These are phyloP conservation scores for Millerago galiae DNA, from an alignment of 805 yeast species.

Conservation along the genomic window DNA sequence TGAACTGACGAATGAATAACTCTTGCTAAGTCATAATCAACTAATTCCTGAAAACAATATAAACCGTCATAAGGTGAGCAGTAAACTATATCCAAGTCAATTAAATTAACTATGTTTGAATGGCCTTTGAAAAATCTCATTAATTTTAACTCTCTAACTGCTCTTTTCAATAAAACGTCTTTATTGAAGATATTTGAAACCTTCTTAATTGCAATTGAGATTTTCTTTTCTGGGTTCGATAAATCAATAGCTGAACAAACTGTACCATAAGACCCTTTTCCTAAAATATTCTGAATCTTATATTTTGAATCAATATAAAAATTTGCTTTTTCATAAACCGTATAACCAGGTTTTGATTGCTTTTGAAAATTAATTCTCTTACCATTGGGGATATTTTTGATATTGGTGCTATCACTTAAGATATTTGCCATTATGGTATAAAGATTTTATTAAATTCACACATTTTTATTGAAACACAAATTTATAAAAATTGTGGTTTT, in stretches of 20 bases:
- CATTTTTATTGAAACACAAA: not conserved
- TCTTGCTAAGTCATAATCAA: constrained; percentile 73
- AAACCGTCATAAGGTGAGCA: constrained; percentile 73
- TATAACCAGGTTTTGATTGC: constrained; percentile 19
- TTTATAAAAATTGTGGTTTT: not conserved
- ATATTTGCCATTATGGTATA: constrained; percentile 5
- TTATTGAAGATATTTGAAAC: constrained; percentile 63
- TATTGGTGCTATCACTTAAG: constrained; percentile 8
- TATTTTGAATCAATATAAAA: constrained; percentile 62
- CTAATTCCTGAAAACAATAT: constrained; percentile 81
- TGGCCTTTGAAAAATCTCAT: constrained; percentile 85
- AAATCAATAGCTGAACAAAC: constrained; percentile 70
- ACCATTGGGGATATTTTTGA: constrained; percentile 6
- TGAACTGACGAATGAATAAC: constrained; percentile 76
- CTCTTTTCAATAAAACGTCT: constrained; percentile 67
- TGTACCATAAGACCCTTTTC: constrained; percentile 82
- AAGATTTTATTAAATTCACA: not conserved
- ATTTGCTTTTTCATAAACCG: constrained; percentile 44
- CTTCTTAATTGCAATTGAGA: constrained; percentile 70
- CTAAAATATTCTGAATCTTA: constrained; percentile 50
- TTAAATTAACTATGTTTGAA: constrained; percentile 62
- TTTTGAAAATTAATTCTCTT: constrained; percentile 2
- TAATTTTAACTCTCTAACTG: constrained; percentile 74
- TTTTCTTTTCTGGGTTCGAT: constrained; percentile 24
- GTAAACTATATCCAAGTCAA: constrained; percentile 68